A percentile compares a stretch with the other conserved stretches of the same genome.
Conservation (phyloP, 1,284 basidiomycete genomes). For the Amylostereum chailletii region DNA sequence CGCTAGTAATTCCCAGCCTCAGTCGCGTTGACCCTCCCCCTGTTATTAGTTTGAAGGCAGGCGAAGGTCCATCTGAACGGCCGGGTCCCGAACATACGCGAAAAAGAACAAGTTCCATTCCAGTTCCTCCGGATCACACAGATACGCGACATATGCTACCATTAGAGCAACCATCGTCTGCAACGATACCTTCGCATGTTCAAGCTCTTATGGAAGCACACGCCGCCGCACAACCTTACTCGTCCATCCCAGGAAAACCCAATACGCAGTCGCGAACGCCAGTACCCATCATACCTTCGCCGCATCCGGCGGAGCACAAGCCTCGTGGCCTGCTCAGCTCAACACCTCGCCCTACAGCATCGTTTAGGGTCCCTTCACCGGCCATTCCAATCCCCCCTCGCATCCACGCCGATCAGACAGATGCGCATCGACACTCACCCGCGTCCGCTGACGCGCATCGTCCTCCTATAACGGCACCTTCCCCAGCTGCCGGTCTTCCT, state of each 20-base stretch:
- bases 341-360: neutral
- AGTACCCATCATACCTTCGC: neutral
- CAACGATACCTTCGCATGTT: neutral
- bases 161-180: no score
- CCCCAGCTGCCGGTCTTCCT: no score
- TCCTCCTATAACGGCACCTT: no score
- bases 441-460: no score
- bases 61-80: conserved; percentile 12
- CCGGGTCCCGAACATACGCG: neutral
- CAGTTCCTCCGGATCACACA: neutral
- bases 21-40: conserved; percentile 2
- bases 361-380: neutral
- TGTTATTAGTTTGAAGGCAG: conserved; percentile 10
- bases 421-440: no score
- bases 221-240: neutral
- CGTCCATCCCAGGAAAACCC: no score
- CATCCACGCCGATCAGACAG: no score
- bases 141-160: neutral
- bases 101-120: neutral
- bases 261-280: neutral
- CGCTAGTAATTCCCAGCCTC: no score
- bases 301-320: neutral
- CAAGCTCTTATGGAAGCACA: neutral
- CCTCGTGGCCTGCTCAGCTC: neutral
- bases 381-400: neutral